A percentile compares a stretch with the other conserved stretches of the same genome.
phyloP scores from a whole-genome alignment of 192 early-diverging fungal genomes.

The Linnemannia zychae region DNA sequence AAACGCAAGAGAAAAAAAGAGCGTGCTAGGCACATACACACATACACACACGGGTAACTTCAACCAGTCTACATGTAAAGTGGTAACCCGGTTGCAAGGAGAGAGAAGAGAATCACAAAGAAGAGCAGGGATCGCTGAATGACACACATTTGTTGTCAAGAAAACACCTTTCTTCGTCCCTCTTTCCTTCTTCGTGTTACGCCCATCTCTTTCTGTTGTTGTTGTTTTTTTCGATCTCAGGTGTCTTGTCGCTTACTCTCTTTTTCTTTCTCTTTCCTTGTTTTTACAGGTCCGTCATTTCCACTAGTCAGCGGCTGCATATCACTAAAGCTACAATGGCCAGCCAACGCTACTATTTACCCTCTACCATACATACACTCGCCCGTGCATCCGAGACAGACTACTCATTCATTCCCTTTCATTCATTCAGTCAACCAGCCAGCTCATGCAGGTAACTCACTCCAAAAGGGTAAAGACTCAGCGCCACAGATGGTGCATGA shows the following conservation, averaged over 20 bases:
- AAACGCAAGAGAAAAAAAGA: neutral
- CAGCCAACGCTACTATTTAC: neutral
- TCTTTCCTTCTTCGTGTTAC: neutral
- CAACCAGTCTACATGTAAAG: no score
- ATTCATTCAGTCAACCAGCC: neutral
- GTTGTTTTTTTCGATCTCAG: constrained; percentile 4
- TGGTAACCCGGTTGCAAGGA: no score
- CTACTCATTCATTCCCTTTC: neutral
- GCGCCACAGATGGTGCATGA: neutral
- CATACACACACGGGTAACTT: no score
- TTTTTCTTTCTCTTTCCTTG: neutral
- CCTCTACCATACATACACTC: neutral
- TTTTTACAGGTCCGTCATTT: neutral
- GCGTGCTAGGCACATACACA: neutral
- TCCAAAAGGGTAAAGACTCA: neutral
- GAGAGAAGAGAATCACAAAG: neutral
- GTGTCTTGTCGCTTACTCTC: neutral
- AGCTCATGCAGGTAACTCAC: neutral
- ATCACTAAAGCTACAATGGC: neutral
- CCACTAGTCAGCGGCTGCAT: neutral
- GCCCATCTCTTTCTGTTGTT: neutral
- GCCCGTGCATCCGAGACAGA: neutral
- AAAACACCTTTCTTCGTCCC: neutral
- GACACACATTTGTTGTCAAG: neutral
- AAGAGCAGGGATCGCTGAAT: neutral